Base-by-base conservation (phyloP, 169 alveolate species). In the Plasmodium fragile region DNA sequence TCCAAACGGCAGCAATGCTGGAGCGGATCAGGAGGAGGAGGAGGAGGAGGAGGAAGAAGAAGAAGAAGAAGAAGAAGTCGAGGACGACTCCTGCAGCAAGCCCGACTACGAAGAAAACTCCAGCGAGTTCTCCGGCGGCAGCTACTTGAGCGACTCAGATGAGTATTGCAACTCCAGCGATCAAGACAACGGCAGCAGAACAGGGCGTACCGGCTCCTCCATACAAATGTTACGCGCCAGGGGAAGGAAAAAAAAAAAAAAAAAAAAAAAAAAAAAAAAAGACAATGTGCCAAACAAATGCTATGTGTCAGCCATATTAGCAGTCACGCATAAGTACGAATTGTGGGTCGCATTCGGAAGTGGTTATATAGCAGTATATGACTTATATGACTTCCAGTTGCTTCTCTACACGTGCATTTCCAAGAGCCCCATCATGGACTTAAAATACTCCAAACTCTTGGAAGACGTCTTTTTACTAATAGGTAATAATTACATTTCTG, bases 261-360 rank as follows among this genome's bases (percentile, higher is more conserved):
- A 45, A 43, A 43, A 13, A 22, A 30, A 16, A 16, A 36, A 10
- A 11, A 75, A 45, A 45, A 83, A 16, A 45, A 53, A 30, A n/a
- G 10, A 6, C 3, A 49, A 81, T 18, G 16, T 16, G 36, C 80
- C 72, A 39, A 69, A 89, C 45, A 89, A 78, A 30, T 89, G 83
- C 34, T 89, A 89, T 45, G 94, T 89, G 18, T 79, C 94, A 22
- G 85, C 94, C 16, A 55, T 89, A 10, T 81, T 89, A 69, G 94
- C 94, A 43, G 90, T 89, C 39, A 89, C 94, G 45, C 94, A 89
- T 39, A 89, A 89, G 71, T 89, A 89, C 34, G 94, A 89, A 55
- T 36, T 89, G 22, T 89, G 94, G 94, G 94, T 89, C 6, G 94
- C 91, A 41, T 89, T 89, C 72, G 94, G 94, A 65, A 89, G 82